Evolutionary conservation across 1,284 basidiomycete genomes (phyloP).

Genomic region (Austropuccinia psidii): DNA sequence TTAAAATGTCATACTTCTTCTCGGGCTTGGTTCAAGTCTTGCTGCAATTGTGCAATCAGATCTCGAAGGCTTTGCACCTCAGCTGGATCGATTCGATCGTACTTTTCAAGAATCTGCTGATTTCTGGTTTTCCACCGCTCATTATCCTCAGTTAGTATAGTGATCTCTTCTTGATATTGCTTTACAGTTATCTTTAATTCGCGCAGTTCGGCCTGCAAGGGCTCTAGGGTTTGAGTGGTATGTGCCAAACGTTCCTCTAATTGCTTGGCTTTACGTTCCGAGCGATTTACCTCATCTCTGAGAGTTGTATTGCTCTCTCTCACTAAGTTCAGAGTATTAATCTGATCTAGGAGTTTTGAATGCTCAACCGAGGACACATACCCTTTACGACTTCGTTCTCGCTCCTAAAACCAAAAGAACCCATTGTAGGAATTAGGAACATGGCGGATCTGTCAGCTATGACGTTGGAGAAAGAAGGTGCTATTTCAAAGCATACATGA

Average conservation of each 20-base stretch:
- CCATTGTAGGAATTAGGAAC: too few relatives aligned
- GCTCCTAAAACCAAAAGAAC: conserved; percentile 56
- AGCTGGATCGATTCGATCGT: conserved; percentile 35
- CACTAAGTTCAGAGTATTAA: conserved; percentile 75
- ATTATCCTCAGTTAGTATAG: conserved; percentile 67
- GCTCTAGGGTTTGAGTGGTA: conserved; percentile 61
- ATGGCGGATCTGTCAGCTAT: too few relatives aligned
- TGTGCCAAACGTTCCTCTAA: conserved; percentile 52
- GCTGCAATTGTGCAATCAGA: conserved; percentile 12
- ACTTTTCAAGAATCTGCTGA: conserved; percentile 65
- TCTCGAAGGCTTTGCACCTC: conserved; percentile 34
- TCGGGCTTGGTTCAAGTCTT: neutral
- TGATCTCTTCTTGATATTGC: conserved; percentile 61
- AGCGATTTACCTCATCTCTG: conserved; percentile 62
- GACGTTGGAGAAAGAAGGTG: neutral
- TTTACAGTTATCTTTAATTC: conserved; percentile 65
- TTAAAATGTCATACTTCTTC: conserved; percentile 9
- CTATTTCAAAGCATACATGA: conserved; percentile 36
- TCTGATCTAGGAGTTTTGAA: conserved; percentile 72
- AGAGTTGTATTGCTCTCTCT: conserved; percentile 81
- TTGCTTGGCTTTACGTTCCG: conserved; percentile 57
- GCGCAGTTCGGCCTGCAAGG: conserved; percentile 64
- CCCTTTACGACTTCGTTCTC: conserved; percentile 62
- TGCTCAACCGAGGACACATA: conserved; percentile 68
- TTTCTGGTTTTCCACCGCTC: conserved; percentile 78